Evolutionary conservation across 2,329 filamentous ascomycete species (phyloP), one percentile per base, ranked within the genome.

Genomic region (Penicillium sp.): DNA sequence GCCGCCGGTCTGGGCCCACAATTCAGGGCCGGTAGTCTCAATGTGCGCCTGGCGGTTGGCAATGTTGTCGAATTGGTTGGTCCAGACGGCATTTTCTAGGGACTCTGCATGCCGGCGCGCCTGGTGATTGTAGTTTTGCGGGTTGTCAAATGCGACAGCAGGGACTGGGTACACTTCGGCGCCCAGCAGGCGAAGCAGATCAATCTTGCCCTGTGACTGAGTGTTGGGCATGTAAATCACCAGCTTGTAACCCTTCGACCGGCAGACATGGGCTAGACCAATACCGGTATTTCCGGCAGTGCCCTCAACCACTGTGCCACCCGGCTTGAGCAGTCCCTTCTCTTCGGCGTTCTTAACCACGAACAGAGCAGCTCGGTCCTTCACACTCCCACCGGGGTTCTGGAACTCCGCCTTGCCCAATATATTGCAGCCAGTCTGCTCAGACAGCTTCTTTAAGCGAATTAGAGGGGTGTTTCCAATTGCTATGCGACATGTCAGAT

Each of bases 201-300:
- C 94, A 70, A 99, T 89, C 80, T 99, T 99, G 71, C 92, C 94
- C 76, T 96, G 93, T 18, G 92, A 95, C 77, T 97, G 94, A 45
- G 93, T 97, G 80, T 99, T 89, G 65, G 94, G 94, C 94, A 99
- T 97, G 84, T 97, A 99, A 71, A 99, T 99, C 69, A 97, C 92
- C 46, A 96, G 85, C 71, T 88, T 88, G 81, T 99, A 97, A 38
- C 93, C 94, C 65, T 87, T 88, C 34, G 87, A 89, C 55, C 93
- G 85, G 77, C 94, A 97, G 51, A 99, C 94, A 76, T 97, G 94
- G 18, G 94, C 94, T 41, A 99, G 87, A 1, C 94, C 94, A 72
- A 99, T 99, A 60, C 94, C 94, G 28, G 94, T 99, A 80, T 97
- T 99, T 48, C 94, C 94, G 0, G 94, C 94, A 5, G 94, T 99